Base-by-base conservation (phyloP, 495 filamentous ascomycete species). In the Chlorociboria aeruginascens region DNA sequence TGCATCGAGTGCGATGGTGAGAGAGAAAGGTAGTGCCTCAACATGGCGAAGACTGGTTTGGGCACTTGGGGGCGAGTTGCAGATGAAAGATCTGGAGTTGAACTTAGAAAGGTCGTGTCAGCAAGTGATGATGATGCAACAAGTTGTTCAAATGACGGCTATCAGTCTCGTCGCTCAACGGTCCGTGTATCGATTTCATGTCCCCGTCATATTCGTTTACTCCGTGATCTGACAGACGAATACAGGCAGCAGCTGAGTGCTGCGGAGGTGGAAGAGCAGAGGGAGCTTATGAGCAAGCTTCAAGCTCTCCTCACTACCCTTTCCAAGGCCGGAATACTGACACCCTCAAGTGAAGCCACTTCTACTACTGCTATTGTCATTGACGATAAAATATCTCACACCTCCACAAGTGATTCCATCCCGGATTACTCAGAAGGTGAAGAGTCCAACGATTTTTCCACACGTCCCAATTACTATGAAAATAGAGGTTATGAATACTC, bases 91-190 rank as follows among this genome's bases (percentile, higher is more conserved):
- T 14, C 29, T 44, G 28, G 25, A 44, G 11, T n/a, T 13, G 6
- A 32, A 28, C n/a, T 30, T 44, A 13, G 41, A 44, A 14, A n/a
- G 31, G 16, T 44, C 17, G 3, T 32, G 31, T 12, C n/a, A 30
- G 7, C 41, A 44, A 32, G 41, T 44, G 28, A 14, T 44, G 41
- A 44, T 44, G 41, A 44, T 44, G 41, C 41, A 44, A 16, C 36
- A 39, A 16, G 36, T 17, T 16, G 36, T 39, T 14, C 36, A 39
- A 16, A 12, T 39, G 36, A 14, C 36, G 8, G 36, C 17, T 8
- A n/a, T 39, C 11, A 39, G 36, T 17, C n/a, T 39, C 9, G 20
- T 39, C 36, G 36, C 36, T 39, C 36, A 39, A 14, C 10, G 7
- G 35, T 38, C n/a, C 11, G 11, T 6, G n/a, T 34, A 7, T 34